Conservation (phyloP, 441 rosid genomes). For the Monsonia emarginata region DNA sequence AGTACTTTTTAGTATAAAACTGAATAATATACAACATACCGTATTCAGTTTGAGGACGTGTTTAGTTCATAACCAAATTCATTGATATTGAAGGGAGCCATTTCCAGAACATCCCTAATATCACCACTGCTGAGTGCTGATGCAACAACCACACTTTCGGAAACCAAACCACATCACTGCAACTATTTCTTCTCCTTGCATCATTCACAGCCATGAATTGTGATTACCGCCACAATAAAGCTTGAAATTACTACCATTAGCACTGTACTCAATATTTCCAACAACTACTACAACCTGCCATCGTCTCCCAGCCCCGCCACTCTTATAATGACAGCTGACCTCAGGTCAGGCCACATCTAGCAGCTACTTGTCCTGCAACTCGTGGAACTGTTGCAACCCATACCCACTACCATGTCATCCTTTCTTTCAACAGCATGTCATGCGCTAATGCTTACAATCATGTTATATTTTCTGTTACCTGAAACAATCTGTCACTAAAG, state of each 20-base stretch:
- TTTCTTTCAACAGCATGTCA: not conserved
- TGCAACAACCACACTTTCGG: not conserved
- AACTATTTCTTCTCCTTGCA: not conserved
- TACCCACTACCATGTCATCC: not conserved
- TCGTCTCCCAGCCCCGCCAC: not conserved
- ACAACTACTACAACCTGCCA: not conserved
- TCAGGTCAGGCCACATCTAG: not conserved
- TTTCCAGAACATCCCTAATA: not conserved
- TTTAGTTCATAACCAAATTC: conserved; percentile 3
- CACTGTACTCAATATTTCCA: not conserved
- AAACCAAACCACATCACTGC: too few relatives aligned
- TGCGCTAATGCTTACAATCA: not conserved
- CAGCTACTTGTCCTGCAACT: not conserved
- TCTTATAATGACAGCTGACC: not conserved
- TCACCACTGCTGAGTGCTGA: not conserved
- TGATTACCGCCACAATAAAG: not conserved
- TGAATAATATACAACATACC: not conserved
- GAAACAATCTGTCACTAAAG: not conserved
- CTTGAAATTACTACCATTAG: not conserved
- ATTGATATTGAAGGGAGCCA: not conserved
- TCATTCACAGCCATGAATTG: not conserved
- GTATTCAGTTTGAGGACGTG: not conserved
- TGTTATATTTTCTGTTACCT: not conserved
- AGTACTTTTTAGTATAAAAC: not conserved
- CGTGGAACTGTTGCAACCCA: not conserved